A percentile compares a stretch with the other conserved stretches of the same genome.
These are phyloP conservation scores for Iberis amara DNA, from an alignment of 441 rosid species.

Conservation along the genomic window DNA sequence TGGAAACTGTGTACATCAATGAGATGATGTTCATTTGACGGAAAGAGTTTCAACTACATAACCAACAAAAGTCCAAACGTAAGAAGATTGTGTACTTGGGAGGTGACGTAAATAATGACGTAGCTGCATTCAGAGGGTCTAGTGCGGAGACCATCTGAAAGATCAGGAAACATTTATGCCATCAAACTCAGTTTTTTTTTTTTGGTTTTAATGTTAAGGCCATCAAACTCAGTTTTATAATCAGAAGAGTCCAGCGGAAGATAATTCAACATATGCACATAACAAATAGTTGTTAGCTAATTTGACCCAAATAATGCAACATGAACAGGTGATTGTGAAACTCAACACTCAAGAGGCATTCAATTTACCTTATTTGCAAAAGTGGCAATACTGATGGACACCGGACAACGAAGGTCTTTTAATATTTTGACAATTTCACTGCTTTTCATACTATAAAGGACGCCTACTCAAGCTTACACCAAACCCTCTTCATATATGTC, in stretches of 20 bases:
- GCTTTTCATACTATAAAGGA: too few relatives aligned
- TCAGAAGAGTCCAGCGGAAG: too few relatives aligned
- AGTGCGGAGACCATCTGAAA: conserved; percentile 59
- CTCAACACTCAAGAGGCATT: conserved; percentile 1
- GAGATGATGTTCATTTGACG: conserved; percentile 18
- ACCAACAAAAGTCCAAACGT: conserved; percentile 2
- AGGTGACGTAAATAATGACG: conserved; percentile 61
- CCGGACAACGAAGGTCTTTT: conserved; percentile 62
- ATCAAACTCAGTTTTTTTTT: conserved; percentile 6
- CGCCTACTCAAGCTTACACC: too few relatives aligned
- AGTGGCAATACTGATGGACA: conserved; percentile 54
- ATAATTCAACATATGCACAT: conserved; percentile 5
- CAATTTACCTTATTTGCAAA: conserved; percentile 71
- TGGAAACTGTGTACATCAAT: conserved; percentile 52
- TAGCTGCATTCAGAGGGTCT: conserved; percentile 68
- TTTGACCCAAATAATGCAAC: not conserved
- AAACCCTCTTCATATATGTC: too few relatives aligned
- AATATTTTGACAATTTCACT: conserved; percentile 58
- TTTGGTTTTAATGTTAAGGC: too few relatives aligned
- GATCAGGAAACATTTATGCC: conserved; percentile 9
- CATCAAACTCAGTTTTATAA: conserved; percentile 5
- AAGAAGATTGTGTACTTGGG: conserved; percentile 56
- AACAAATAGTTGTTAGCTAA: conserved; percentile 8
- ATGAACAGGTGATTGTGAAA: not conserved
- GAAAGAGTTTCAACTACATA: not conserved